A percentile compares a stretch with the other conserved stretches of the same genome.
Conservation (phyloP, 805 yeast species). For the Metschnikowia chrysomelidarum region DNA sequence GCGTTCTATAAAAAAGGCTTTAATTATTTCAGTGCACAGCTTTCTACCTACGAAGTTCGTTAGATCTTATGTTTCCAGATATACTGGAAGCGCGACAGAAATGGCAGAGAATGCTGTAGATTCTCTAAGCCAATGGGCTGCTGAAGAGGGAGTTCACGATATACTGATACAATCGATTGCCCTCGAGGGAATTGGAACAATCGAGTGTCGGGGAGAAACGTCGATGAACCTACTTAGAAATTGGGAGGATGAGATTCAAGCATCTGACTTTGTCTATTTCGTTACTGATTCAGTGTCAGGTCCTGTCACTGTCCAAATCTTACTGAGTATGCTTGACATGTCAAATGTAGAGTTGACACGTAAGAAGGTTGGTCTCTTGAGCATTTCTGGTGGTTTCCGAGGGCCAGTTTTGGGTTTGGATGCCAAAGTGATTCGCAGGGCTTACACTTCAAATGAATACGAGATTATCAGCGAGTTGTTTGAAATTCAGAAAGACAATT, state of each 20-base stretch:
- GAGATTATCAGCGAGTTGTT: slow-evolving; percentile 36
- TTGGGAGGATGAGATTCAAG: slow-evolving; percentile 30
- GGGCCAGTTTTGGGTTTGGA: slow-evolving; percentile 35
- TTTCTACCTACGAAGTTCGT: slow-evolving; percentile 42
- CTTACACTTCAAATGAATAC: slow-evolving; percentile 36
- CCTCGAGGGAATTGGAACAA: slow-evolving; percentile 40
- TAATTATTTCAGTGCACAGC: slow-evolving; percentile 38
- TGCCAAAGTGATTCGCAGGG: slow-evolving; percentile 37
- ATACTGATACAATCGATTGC: slow-evolving; percentile 35
- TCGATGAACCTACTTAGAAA: slow-evolving; percentile 28
- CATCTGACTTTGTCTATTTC: slow-evolving; percentile 32
- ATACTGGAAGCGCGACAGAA: slow-evolving; percentile 34
- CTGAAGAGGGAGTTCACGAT: slow-evolving; percentile 7
- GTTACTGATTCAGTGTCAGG: slow-evolving; percentile 36
- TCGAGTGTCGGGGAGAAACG: slow-evolving; percentile 27
- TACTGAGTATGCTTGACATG: slow-evolving; percentile 18
- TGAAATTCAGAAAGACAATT: slow-evolving; percentile 28
- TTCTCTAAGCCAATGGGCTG: slow-evolving; percentile 30
- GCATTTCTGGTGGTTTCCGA: slow-evolving; percentile 33
- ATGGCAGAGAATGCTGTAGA: slow-evolving; percentile 29
- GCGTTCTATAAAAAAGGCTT: slow-evolving; percentile 18
- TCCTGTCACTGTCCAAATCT: slow-evolving; percentile 29
- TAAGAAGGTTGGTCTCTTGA: slow-evolving; percentile 31
- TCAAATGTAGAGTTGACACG: slow-evolving; percentile 5
- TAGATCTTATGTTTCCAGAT: slow-evolving; percentile 33